Conservation (phyloP, 352 stramenopile genomes). For the Pythium brachiatum region DNA sequence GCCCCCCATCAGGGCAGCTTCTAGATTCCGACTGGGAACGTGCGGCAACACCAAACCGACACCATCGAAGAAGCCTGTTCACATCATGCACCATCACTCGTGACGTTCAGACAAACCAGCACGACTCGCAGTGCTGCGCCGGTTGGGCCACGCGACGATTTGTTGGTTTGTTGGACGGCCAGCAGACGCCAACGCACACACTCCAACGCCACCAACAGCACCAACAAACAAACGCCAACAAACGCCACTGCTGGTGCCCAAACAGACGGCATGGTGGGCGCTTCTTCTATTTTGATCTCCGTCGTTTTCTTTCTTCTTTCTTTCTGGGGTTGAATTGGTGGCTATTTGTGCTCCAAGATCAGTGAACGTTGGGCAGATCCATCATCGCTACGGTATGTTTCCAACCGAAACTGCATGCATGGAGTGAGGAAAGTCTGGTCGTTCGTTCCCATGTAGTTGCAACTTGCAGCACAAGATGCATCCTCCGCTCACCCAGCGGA, state of each 20-base stretch:
- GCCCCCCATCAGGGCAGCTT: neutral
- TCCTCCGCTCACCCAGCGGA: neutral
- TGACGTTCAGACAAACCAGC: neutral
- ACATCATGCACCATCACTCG: conserved; percentile 4
- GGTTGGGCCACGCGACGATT: neutral
- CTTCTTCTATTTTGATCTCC: conserved; percentile 25
- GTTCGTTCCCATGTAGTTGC: neutral
- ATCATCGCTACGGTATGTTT: too few species aligned
- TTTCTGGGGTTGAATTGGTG: conserved; percentile 17
- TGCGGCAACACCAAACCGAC: neutral
- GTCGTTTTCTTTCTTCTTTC: conserved; percentile 9
- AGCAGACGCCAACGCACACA: neutral
- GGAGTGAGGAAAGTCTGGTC: neutral
- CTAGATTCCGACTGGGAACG: conserved; percentile 5
- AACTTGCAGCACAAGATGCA: neutral
- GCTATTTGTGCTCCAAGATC: conserved; percentile 14
- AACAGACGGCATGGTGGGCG: neutral
- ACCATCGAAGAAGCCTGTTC: neutral
- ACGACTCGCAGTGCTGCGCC: neutral
- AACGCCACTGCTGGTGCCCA: neutral
- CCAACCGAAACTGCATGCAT: too few species aligned
- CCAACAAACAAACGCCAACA: neutral
- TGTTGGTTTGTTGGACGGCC: neutral
- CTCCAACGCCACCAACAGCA: neutral
- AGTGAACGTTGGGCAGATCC: neutral